Evolutionary conservation across 2,329 filamentous ascomycete genomes (phyloP).

Genomic region (Neonectria coccinea): DNA sequence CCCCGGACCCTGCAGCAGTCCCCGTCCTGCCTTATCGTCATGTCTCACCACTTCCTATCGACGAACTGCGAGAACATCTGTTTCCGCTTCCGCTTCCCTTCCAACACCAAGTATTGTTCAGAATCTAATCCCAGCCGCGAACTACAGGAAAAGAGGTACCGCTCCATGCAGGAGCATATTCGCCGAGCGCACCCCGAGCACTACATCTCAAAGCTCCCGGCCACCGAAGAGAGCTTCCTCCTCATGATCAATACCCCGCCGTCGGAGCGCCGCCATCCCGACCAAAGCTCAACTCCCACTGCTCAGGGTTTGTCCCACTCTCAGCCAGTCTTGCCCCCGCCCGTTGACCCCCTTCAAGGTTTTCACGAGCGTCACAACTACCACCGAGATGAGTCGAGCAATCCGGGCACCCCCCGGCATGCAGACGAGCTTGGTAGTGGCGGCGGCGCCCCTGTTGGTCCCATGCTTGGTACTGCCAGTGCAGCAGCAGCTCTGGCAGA

Average conservation of each 20-base stretch:
- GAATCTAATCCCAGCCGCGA: slow-evolving; percentile 42
- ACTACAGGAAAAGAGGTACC: slow-evolving; percentile 88
- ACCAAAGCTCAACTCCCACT: slow-evolving; percentile 49
- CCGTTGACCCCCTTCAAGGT: slow-evolving; percentile 43
- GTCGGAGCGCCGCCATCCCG: slow-evolving; percentile 71
- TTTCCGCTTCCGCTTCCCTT: slow-evolving; percentile 26
- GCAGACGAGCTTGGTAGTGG: slow-evolving; percentile 77
- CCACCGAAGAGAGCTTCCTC: slow-evolving; percentile 96
- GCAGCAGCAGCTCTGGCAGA: slow-evolving; percentile 90
- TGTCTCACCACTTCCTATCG: slow-evolving; percentile 44
- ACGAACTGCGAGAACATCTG: slow-evolving; percentile 25
- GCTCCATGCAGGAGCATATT: slow-evolving; percentile 99
- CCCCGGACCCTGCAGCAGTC: slow-evolving; percentile 21
- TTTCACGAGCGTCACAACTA: slow-evolving; percentile 65
- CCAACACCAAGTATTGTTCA: slow-evolving; percentile 32
- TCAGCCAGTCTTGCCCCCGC: slow-evolving; percentile 30
- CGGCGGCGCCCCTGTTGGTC: slow-evolving; percentile 41
- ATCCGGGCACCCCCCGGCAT: slow-evolving; percentile 75
- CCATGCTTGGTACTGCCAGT: slow-evolving; percentile 70
- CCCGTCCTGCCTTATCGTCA: slow-evolving; percentile 35
- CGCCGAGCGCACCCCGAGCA: slow-evolving; percentile 95
- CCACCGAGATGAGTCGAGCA: slow-evolving; percentile 74
- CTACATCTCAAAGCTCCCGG: slow-evolving; percentile 97
- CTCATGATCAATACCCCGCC: slow-evolving; percentile 95
- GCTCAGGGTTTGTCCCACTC: slow-evolving; percentile 48